Evolutionary conservation across 345 rosid genomes (phyloP), one percentile per base, ranked within the genome.

Genomic region (Turritis glabra): DNA sequence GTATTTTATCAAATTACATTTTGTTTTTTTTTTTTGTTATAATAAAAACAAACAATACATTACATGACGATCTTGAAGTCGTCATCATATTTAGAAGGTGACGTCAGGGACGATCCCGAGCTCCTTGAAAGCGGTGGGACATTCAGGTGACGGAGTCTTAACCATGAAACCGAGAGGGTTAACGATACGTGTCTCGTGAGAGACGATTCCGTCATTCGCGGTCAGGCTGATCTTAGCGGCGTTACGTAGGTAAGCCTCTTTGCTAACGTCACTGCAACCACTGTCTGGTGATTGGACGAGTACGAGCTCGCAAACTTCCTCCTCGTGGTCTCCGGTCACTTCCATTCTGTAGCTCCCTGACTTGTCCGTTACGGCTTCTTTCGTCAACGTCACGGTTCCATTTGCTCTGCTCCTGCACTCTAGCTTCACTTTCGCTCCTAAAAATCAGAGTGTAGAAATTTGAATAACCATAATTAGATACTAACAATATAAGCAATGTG

Each of bases 161-260:
- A 41, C 82, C 86, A 84, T 68, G 86, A 85, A 86, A 21, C 89
- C 87, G 7, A 90, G 84, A 55, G 96, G 93, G 70, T 77, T 88
- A 32, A 82, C 90, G 3, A 18, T n/a, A 54, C 90, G 84, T 21
- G 54, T 33, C 2, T 74, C 82, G 51, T 79, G 35, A 5, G 85
- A 63, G 9, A 70, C 77, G 21, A 87, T 70, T 64, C 91, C 91
- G 43, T 79, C 85, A 63, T 85, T 66, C 0, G 69, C 72, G 47
- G 90, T 81, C 43, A 88, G 71, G 69, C 83, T 73, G 25, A 90
- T 37, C 74, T 84, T 77, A 12, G 88, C 85, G 17, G 80, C 78
- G 37, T 74, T 85, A 76, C 52, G 78, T 14, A 62, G 74, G 76
- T 38, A 76, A 8, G 63, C 46, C 1, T 77, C 84, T 4, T 74